phyloP scores from a whole-genome alignment of 2,329 filamentous ascomycete genomes.

The Aspergillus bombycis region DNA sequence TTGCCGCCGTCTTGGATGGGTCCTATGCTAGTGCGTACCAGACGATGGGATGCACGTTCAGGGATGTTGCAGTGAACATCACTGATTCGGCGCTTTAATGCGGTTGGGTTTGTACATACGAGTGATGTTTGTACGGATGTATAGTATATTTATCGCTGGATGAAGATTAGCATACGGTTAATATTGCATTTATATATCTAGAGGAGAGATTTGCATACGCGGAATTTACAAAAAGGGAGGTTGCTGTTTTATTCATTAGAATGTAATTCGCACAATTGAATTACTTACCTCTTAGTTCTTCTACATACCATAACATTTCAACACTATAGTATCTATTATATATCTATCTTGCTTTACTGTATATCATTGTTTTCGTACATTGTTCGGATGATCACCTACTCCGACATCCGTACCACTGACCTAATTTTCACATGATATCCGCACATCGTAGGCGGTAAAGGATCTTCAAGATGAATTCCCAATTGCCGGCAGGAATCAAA shows the following conservation, averaged over 20 bases:
- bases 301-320: no score
- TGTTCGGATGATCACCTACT: neutral
- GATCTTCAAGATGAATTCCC: no score
- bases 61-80: neutral
- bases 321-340: neutral
- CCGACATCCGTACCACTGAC: neutral
- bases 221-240: neutral
- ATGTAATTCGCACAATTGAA: neutral
- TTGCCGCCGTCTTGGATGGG: neutral
- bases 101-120: neutral
- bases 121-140: neutral
- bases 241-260: neutral
- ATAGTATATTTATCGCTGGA: neutral
- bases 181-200: neutral
- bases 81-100: neutral
- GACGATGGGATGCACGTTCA: neutral
- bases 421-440: no score
- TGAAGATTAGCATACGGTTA: neutral
- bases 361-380: no score
- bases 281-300: neutral
- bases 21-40: neutral
- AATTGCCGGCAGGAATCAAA: no score
- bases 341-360: neutral
- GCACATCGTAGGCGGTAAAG: no score
- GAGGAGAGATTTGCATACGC: neutral